These are phyloP conservation scores for Trichoderma sp. DNA, from an alignment of 2,329 filamentous ascomycete genomes.

Conservation along the genomic window DNA sequence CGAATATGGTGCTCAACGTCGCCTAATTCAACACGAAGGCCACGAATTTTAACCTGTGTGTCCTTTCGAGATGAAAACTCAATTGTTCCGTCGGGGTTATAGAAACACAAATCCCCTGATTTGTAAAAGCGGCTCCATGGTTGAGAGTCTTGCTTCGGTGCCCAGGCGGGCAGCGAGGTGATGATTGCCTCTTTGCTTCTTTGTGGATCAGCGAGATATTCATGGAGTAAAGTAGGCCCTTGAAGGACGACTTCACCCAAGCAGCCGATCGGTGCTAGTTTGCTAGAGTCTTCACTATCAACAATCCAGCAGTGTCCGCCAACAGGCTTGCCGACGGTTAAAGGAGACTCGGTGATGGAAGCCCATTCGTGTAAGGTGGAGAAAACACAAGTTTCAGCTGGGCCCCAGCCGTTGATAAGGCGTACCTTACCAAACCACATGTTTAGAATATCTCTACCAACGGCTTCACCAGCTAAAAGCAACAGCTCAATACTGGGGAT, in stretches of 20 bases:
- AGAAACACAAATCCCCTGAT: constrained; percentile 51
- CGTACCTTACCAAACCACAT: constrained; percentile 24
- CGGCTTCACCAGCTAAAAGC: constrained; percentile 39
- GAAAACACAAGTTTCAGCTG: constrained; percentile 25
- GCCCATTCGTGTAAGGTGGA: constrained; percentile 17
- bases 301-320: constrained; percentile 16
- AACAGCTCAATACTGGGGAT: constrained; percentile 47
- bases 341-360: background rate
- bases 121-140: constrained; percentile 40
- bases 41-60: constrained; percentile 60
- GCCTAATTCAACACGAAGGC: constrained; percentile 55
- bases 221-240: constrained; percentile 8
- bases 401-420: constrained; percentile 23
- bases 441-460: constrained; percentile 13
- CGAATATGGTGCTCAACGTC: constrained; percentile 31
- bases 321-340: constrained; percentile 10
- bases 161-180: constrained; percentile 8
- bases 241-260: constrained; percentile 23
- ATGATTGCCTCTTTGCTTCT: constrained; percentile 4
- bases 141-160: background rate
- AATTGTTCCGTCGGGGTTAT: constrained; percentile 44
- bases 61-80: constrained; percentile 56
- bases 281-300: background rate
- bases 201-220: constrained; percentile 23
- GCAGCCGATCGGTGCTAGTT: constrained; percentile 18